Conservation (phyloP, 306 rosid genomes). For the Dalbergia oliveri region DNA sequence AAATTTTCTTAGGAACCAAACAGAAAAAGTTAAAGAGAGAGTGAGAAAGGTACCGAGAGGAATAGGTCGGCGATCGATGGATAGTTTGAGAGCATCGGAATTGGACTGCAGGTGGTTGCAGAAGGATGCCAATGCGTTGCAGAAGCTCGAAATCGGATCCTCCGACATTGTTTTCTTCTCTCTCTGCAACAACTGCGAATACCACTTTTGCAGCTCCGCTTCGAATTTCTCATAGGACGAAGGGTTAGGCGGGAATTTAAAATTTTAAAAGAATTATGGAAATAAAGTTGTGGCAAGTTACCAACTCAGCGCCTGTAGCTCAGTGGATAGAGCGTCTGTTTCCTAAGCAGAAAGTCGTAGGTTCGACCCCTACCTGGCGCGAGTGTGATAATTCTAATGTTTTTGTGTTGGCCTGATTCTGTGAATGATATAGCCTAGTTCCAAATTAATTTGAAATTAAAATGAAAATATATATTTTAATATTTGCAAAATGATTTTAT, state of each 20-base stretch:
- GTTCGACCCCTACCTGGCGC: conserved; percentile 77
- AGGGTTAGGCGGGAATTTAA: conserved; percentile 43
- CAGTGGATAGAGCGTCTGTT: conserved; percentile 89
- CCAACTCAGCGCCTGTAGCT: conserved; percentile 63
- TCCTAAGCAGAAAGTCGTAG: conserved; percentile 79
- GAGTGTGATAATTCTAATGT: not conserved
- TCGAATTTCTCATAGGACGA: conserved; percentile 5
- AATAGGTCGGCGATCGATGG: conserved; percentile 83
- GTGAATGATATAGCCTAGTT: too few relatives aligned
- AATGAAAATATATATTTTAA: too few relatives aligned
- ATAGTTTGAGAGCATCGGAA: conserved; percentile 78
- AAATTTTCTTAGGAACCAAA: not conserved
- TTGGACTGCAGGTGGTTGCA: conserved; percentile 80
- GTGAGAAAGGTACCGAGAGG: conserved; percentile 70
- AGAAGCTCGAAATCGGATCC: conserved; percentile 60
- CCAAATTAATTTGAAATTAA: too few relatives aligned
- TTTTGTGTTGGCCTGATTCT: not conserved
- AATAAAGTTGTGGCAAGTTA: accelerated
- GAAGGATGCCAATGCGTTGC: conserved; percentile 64
- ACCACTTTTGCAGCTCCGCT: not conserved
- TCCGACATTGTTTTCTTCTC: conserved; percentile 61
- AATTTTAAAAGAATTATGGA: too few relatives aligned
- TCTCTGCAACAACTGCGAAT: not conserved
- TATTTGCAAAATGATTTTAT: too few relatives aligned
- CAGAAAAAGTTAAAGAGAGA: not conserved